A percentile compares a stretch with the other conserved stretches of the same genome.
phyloP scores from a whole-genome alignment of 192 early-diverging fungal species.

The Entophlyctis luteolus region DNA sequence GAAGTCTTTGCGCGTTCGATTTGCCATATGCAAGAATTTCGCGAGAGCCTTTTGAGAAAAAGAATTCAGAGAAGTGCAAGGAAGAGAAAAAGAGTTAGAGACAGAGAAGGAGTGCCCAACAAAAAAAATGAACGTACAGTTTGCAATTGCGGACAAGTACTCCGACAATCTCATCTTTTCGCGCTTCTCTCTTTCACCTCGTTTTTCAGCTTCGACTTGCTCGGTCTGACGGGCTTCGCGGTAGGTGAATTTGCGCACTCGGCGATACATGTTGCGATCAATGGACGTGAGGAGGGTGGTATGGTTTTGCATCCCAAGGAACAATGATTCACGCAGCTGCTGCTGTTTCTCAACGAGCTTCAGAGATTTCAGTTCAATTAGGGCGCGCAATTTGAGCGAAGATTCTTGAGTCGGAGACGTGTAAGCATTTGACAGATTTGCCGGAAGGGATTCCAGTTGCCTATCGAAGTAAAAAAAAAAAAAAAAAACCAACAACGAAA shows the following conservation, averaged over 20 bases:
- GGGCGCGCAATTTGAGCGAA: constrained; percentile 66
- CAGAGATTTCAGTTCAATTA: constrained; percentile 87
- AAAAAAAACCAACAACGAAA: too few relatives aligned
- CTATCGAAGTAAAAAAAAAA: neutral
- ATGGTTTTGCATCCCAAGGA: constrained; percentile 64
- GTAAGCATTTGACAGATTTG: constrained; percentile 17
- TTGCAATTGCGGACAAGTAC: constrained; percentile 65
- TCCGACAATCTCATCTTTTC: constrained; percentile 80
- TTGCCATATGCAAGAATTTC: neutral
- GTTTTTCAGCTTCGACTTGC: constrained; percentile 82
- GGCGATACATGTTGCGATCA: constrained; percentile 61
- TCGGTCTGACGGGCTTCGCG: constrained; percentile 86
- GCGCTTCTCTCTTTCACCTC: constrained; percentile 77
- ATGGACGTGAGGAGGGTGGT: constrained; percentile 77
- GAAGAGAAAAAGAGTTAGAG: constrained; percentile 26
- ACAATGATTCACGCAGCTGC: constrained; percentile 59
- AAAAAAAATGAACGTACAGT: neutral
- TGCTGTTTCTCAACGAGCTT: constrained; percentile 75
- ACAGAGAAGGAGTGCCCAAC: neutral
- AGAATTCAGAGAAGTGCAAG: constrained; percentile 33
- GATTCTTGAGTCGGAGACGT: constrained; percentile 22
- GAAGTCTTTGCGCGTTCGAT: constrained; percentile 40
- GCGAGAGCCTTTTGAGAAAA: neutral
- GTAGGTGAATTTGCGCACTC: constrained; percentile 42
- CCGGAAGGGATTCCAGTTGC: constrained; percentile 18